These are phyloP conservation scores for Picea abies DNA, from an alignment of 83 land plant species.

Conservation along the genomic window DNA sequence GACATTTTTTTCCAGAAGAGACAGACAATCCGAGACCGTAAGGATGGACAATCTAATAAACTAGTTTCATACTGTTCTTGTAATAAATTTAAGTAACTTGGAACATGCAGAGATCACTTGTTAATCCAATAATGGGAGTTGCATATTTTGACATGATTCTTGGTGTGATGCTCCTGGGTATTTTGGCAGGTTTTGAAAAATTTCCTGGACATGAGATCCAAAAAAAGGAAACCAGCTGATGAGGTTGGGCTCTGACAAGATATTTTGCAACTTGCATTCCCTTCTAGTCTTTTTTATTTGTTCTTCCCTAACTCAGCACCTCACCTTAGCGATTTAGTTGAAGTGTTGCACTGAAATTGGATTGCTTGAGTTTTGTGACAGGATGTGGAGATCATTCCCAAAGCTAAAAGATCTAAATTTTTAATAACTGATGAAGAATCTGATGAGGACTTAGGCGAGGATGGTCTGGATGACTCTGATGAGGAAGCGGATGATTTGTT, in stretches of 20 bases:
- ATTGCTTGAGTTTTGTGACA: constrained; percentile 14
- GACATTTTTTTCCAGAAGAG: too few species aligned
- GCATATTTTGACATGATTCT: too few species aligned
- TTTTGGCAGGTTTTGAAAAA: background rate
- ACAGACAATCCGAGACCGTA: too few species aligned
- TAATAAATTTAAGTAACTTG: too few species aligned
- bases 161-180: too few species aligned
- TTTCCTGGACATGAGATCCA: constrained; percentile 36
- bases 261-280: background rate
- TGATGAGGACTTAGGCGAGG: constrained; percentile 25
- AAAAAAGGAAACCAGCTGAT: constrained; percentile 29
- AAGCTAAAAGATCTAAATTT: constrained; percentile 23
- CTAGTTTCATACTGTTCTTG: too few species aligned
- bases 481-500: constrained; percentile 47
- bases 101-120: too few species aligned
- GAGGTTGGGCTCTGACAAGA: constrained; percentile 34
- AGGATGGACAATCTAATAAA: too few species aligned
- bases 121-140: too few species aligned
- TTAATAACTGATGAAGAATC: constrained; percentile 42
- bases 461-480: constrained; percentile 31
- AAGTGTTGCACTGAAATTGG: background rate
- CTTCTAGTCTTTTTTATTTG: background rate
- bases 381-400: constrained; percentile 14
- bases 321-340: too few species aligned
- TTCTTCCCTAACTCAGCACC: background rate